These are phyloP conservation scores for Ascochyta lentis DNA, from an alignment of 2,329 filamentous ascomycete genomes.

Conservation along the genomic window DNA sequence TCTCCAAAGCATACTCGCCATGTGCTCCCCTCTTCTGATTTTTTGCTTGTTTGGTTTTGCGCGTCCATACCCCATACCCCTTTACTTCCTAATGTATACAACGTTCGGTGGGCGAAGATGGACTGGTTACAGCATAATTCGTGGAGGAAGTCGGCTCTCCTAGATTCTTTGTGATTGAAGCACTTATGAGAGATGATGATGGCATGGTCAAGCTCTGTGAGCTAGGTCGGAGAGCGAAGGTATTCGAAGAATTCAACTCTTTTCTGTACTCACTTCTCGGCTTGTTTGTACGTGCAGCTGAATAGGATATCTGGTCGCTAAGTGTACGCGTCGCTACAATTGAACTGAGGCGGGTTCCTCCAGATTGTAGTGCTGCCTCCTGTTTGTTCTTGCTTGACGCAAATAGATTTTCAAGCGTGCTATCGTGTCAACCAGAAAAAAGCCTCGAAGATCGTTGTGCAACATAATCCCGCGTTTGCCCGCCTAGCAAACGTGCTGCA, in stretches of 20 bases:
- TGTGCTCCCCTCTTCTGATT: slow-evolving; percentile 3
- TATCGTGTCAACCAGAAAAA: background rate
- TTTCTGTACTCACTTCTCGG: background rate
- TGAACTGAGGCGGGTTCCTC: background rate
- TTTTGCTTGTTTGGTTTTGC: slow-evolving; percentile 3
- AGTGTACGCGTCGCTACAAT: background rate
- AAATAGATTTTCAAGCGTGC: background rate
- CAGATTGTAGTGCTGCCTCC: background rate
- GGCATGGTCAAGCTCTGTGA: slow-evolving; percentile 5
- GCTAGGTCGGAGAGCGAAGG: background rate
- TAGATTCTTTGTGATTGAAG: background rate
- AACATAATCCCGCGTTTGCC: background rate
- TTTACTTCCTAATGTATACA: slow-evolving; percentile 18
- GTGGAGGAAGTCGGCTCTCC: background rate
- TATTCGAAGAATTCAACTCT: slow-evolving; percentile 9
- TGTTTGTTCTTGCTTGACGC: no score
- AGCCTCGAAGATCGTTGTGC: background rate
- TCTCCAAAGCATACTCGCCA: slow-evolving; percentile 1
- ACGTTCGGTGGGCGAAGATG: slow-evolving; percentile 6
- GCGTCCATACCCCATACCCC: slow-evolving; percentile 12
- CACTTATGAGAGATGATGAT: slow-evolving; percentile 13
- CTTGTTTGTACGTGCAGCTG: background rate
- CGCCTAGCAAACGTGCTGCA: background rate
- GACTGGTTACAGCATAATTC: slow-evolving; percentile 5
- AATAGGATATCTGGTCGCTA: background rate